phyloP scores from a whole-genome alignment of 1,284 basidiomycete species.

The Vanrija humicola region DNA sequence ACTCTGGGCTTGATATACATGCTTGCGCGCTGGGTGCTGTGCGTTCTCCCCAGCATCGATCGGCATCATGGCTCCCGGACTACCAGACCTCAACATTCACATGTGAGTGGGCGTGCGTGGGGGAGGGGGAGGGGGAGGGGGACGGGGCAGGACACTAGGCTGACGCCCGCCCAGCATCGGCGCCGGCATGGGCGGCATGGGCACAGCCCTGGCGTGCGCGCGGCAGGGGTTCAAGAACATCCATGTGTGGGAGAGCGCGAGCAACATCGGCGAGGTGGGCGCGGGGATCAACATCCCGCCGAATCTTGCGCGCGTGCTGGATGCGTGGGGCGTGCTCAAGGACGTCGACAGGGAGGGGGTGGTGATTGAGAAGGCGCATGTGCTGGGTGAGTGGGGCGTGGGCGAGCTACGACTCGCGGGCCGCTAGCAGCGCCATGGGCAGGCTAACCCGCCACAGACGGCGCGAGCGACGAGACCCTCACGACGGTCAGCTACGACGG shows the following conservation, averaged over 20 bases:
- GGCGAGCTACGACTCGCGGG: neutral
- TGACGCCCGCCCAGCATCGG: neutral
- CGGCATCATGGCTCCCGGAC: slow-evolving; percentile 5
- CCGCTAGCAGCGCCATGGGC: too few species aligned
- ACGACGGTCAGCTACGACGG: slow-evolving; percentile 30
- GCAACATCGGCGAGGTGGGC: slow-evolving; percentile 35
- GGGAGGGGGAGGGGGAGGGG: too few species aligned
- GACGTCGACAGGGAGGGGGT: slow-evolving; percentile 33
- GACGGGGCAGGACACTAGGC: neutral
- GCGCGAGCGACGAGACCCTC: slow-evolving; percentile 33
- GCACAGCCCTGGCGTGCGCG: slow-evolving; percentile 32
- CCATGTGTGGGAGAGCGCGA: slow-evolving; percentile 32
- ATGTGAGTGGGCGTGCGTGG: slow-evolving; percentile 19
- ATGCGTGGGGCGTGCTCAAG: slow-evolving; percentile 28
- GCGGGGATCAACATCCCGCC: slow-evolving; percentile 41
- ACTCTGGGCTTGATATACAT: too few species aligned
- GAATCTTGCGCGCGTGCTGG: slow-evolving; percentile 35
- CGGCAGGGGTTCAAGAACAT: slow-evolving; percentile 34
- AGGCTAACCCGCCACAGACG: slow-evolving; percentile 18
- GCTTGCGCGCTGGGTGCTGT: too few species aligned
- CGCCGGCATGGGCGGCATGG: slow-evolving; percentile 33
- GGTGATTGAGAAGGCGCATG: slow-evolving; percentile 29
- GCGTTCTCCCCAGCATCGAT: neutral
- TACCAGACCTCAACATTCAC: slow-evolving; percentile 13
- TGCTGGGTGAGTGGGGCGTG: slow-evolving; percentile 26